Conservation (phyloP, 768 basidiomycete species). For the Amanita rubescens region DNA sequence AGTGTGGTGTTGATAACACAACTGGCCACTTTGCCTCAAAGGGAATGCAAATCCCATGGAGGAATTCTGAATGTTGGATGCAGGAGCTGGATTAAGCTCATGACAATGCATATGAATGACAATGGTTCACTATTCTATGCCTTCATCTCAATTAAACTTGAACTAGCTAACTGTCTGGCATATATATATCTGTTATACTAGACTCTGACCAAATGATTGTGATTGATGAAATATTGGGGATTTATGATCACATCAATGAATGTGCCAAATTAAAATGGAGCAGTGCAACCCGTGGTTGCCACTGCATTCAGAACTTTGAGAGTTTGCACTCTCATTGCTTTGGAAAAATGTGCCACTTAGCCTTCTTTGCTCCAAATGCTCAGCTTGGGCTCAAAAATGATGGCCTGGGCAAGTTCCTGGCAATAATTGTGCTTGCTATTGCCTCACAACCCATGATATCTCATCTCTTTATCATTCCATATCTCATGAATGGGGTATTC, state of each 20-base stretch:
- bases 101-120: constrained; percentile 2
- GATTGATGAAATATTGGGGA: neutral
- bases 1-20: neutral
- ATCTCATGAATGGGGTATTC: constrained; percentile 12
- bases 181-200: too few relatives aligned
- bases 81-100: neutral
- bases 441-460: constrained; percentile 9
- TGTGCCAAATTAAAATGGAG: neutral
- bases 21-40: neutral
- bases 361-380: constrained; percentile 2
- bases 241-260: neutral
- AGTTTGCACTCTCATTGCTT: constrained; percentile 9
- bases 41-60: neutral
- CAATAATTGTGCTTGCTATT: constrained; percentile 2
- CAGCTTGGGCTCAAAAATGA: neutral
- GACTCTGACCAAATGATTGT: too few relatives aligned
- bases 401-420: neutral
- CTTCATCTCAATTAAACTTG: too few relatives aligned
- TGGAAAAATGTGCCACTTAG: constrained; percentile 11
- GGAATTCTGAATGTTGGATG: neutral
- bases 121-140: neutral
- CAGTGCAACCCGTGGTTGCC: neutral
- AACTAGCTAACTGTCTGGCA: too few relatives aligned
- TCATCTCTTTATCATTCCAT: constrained; percentile 13
- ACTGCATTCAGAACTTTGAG: neutral